phyloP scores from a whole-genome alignment of 2,329 filamentous ascomycete species.

The Zasmidium cellare region DNA sequence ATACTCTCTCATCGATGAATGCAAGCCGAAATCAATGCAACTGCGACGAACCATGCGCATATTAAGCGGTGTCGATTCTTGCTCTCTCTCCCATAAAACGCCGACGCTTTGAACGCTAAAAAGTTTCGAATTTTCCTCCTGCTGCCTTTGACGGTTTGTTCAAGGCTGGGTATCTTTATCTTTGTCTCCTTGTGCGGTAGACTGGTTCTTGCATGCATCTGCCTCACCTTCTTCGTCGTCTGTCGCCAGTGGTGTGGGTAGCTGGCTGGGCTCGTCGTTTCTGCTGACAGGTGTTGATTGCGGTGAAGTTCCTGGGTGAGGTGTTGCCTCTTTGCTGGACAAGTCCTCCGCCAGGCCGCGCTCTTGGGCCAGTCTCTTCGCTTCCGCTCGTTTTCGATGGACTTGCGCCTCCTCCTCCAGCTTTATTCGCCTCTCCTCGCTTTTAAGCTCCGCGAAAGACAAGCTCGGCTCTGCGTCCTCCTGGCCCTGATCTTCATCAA shows the following conservation, averaged over 20 bases:
- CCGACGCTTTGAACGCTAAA: slow-evolving; percentile 11
- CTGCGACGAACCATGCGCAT: neutral
- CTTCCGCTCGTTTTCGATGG: slow-evolving; percentile 54
- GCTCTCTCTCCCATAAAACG: slow-evolving; percentile 5
- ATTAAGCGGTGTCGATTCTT: neutral
- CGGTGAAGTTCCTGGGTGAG: slow-evolving; percentile 8
- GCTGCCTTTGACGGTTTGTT: neutral
- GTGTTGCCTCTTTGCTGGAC: slow-evolving; percentile 29
- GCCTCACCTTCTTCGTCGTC: slow-evolving; percentile 25
- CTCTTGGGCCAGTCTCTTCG: slow-evolving; percentile 55
- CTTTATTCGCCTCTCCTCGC: slow-evolving; percentile 57
- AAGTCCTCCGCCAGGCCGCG: slow-evolving; percentile 46
- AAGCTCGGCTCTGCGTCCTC: slow-evolving; percentile 34
- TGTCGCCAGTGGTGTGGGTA: slow-evolving; percentile 25
- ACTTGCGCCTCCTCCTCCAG: slow-evolving; percentile 59
- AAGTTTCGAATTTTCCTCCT: neutral
- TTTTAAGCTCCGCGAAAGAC: slow-evolving; percentile 56
- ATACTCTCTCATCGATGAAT: too few species aligned
- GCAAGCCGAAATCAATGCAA: neutral
- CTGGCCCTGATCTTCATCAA: slow-evolving; percentile 2
- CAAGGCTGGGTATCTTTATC: slow-evolving; percentile 4
- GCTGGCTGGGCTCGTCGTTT: slow-evolving; percentile 23
- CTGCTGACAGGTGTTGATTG: neutral
- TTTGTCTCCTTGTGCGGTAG: neutral
- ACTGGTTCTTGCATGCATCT: neutral